phyloP scores from a whole-genome alignment of 2,329 filamentous ascomycete genomes.

The Didymosphaeria variabile region DNA sequence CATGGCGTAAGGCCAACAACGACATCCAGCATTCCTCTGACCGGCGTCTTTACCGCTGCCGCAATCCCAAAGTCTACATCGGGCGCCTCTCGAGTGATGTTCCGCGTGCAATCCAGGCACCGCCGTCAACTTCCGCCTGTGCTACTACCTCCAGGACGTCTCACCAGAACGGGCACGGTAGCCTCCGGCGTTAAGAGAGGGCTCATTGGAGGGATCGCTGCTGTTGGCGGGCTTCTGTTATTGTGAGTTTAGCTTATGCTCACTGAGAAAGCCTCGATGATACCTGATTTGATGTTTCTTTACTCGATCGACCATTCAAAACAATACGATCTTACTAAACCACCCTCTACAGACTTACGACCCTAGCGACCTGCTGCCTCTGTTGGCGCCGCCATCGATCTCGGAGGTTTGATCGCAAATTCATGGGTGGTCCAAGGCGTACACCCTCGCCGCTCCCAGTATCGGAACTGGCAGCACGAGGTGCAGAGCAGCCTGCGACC shows the following conservation, averaged over 20 bases:
- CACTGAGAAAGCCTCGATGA: neutral
- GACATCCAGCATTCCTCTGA: slow-evolving; percentile 19
- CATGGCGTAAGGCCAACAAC: slow-evolving; percentile 8
- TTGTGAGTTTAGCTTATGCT: slow-evolving; percentile 8
- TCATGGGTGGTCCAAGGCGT: slow-evolving; percentile 9
- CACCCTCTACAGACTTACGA: neutral
- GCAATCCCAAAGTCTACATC: slow-evolving; percentile 22
- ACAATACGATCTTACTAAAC: neutral
- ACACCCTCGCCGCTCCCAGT: neutral
- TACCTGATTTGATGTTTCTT: neutral
- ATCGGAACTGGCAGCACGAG: neutral
- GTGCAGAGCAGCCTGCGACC: neutral
- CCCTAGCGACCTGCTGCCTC: neutral
- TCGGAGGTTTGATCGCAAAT: slow-evolving; percentile 7
- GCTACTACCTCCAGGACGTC: neutral
- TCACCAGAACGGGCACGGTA: neutral
- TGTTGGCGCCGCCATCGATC: slow-evolving; percentile 8
- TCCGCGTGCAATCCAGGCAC: slow-evolving; percentile 1
- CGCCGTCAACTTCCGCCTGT: slow-evolving; percentile 5
- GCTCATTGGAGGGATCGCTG: slow-evolving; percentile 12
- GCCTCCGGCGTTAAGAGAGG: neutral
- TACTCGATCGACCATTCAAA: neutral
- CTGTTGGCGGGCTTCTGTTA: slow-evolving; percentile 8
- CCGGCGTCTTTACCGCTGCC: slow-evolving; percentile 25
- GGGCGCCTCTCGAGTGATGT: slow-evolving; percentile 19